Evolutionary conservation across 805 yeast genomes (phyloP).

Genomic region (Kodamaea neixiangensis): DNA sequence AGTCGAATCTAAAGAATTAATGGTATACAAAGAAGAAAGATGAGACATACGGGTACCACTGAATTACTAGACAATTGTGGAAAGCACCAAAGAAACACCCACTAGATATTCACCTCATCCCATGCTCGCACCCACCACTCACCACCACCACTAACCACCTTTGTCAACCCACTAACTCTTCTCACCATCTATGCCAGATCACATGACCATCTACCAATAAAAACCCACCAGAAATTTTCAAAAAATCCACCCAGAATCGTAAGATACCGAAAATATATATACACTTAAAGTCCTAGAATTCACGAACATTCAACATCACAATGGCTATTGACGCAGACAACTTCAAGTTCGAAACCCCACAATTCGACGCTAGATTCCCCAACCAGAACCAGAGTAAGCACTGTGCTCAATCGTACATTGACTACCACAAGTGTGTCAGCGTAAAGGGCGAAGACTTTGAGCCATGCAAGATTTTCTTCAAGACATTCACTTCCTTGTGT

Average conservation of each 20-base stretch:
- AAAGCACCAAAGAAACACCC: too few species aligned
- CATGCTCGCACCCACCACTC: neutral
- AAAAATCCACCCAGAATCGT: slow-evolving; percentile 13
- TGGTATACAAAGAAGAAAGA: too few species aligned
- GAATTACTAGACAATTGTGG: too few species aligned
- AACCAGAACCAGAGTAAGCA: slow-evolving; percentile 97
- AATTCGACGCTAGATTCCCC: slow-evolving; percentile 95
- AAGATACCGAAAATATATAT: slow-evolving; percentile 13
- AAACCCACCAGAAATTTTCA: slow-evolving; percentile 6
- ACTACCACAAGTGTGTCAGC: slow-evolving; percentile 95
- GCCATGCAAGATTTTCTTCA: slow-evolving; percentile 94
- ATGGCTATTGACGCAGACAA: slow-evolving; percentile 31
- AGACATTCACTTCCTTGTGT: slow-evolving; percentile 83
- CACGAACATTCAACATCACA: slow-evolving; percentile 7
- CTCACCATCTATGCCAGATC: neutral
- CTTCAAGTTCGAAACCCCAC: slow-evolving; percentile 34
- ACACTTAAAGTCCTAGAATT: slow-evolving; percentile 1
- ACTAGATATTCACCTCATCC: neutral
- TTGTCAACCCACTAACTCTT: neutral
- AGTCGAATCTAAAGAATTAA: too few species aligned
- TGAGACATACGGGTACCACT: too few species aligned
- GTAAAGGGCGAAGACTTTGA: slow-evolving; percentile 98
- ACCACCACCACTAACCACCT: too few species aligned
- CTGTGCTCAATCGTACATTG: slow-evolving; percentile 97
- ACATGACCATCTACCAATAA: slow-evolving; percentile 12